Evolutionary conservation across 768 basidiomycete species (phyloP), one percentile per base, ranked within the genome.

Genomic region (Leccinellum rugosiceps): DNA sequence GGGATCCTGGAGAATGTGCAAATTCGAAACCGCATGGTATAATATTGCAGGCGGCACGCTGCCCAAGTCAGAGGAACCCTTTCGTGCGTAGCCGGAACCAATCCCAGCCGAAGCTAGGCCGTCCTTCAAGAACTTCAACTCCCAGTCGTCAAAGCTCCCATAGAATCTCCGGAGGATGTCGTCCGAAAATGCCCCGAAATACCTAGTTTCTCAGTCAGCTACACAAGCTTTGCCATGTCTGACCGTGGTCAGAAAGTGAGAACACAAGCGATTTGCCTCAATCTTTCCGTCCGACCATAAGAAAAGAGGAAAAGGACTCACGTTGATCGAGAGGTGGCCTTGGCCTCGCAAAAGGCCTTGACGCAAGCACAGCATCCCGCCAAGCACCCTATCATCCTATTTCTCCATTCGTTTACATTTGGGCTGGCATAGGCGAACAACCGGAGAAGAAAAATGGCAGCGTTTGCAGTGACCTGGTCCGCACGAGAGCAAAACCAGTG

Each of bases 401-500:
- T 69, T 70, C 84, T 83, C 91, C 92, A 95, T 38, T 74, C 69
- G 2, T 79, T 77, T 3, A 90, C 86, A 30, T 76, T 75, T 0
- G 75, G 71, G 50, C 82, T 80, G 52, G 80, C 74, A 64, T 92
- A 97, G 10, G 93, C 93, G 68, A 89, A 87, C 38, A 97, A 72
- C 51, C 93, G 83, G 35, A 96, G 76, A 50, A 92, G 79, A 73
- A 94, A 97, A 0, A 84, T 85, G 0, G 94, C 92, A 2, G 87
- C 83, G 57, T 83, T 86, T 9, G 80, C 70, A 0, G 82, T 85
- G 32, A 82, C 74, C 9, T 77, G 68, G 31, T 81, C 74, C 4
- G 86, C 87, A 35, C 80, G 78, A 28, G 74, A 69, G 70, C 94
- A 97, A 69, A 89, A 95, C 92, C 92, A 95, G 65, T 97, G 94